A percentile compares a stretch with the other conserved stretches of the same genome.
Evolutionary conservation across 331 rosid genomes (phyloP).

Genomic region (Prunus yedoensis): DNA sequence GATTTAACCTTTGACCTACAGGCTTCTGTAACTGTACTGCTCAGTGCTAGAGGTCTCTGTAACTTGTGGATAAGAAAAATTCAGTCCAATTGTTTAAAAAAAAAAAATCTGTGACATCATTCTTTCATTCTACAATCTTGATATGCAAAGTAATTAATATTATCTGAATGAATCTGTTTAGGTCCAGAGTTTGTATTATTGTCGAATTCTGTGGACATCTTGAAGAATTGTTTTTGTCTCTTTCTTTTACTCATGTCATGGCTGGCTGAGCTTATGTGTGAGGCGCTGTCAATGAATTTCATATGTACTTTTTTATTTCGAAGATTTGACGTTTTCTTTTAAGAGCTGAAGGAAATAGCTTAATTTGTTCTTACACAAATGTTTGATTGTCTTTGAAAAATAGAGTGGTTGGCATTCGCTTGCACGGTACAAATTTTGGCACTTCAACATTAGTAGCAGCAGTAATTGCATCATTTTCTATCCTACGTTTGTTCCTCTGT

Average conservation of each 20-base stretch:
- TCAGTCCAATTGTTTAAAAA: background rate
- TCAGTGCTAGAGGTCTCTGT: background rate
- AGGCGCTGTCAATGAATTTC: background rate
- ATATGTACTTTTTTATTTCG: background rate
- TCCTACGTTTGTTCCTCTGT: background rate
- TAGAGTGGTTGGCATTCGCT: background rate
- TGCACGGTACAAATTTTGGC: background rate
- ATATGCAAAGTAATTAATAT: background rate
- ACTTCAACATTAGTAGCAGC: constrained; percentile 4
- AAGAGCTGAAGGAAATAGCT: background rate
- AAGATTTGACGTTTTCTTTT: background rate
- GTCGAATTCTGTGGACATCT: background rate
- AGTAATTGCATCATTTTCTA: background rate
- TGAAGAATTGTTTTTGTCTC: background rate
- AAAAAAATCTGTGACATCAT: background rate
- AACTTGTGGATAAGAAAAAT: background rate
- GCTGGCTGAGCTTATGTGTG: background rate
- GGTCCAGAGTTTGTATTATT: background rate
- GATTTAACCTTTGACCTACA: background rate
- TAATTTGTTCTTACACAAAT: background rate
- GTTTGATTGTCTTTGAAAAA: background rate
- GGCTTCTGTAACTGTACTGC: background rate
- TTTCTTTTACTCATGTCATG: background rate
- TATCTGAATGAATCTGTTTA: background rate
- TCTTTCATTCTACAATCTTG: background rate